Evolutionary conservation across 23 red algal species (phyloP).

Genomic region (Chondrus crispus): DNA sequence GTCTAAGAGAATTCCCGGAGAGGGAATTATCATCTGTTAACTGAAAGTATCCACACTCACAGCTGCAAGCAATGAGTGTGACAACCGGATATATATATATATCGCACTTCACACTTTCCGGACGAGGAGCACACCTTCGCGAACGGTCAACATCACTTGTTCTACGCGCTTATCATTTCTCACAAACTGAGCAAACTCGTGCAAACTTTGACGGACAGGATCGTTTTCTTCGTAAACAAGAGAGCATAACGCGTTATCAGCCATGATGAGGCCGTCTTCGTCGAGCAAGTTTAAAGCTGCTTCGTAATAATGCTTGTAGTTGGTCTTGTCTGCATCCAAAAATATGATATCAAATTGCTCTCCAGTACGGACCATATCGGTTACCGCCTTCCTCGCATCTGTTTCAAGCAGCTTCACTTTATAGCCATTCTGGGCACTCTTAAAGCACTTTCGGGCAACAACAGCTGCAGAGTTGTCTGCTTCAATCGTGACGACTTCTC

Average conservation of each 20-base stretch:
- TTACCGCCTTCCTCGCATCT: slow-evolving; percentile 44
- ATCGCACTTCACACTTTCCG: too few relatives aligned
- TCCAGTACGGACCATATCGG: not conserved
- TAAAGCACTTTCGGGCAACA: slow-evolving; percentile 60
- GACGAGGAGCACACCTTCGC: slow-evolving; percentile 70
- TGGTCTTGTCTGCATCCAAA: slow-evolving; percentile 88
- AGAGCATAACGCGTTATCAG: slow-evolving; percentile 82
- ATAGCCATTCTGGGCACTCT: not conserved
- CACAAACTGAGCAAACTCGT: slow-evolving; percentile 74
- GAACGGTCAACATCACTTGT: slow-evolving; percentile 81
- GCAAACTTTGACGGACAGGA: slow-evolving; percentile 54
- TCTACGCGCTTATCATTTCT: slow-evolving; percentile 59
- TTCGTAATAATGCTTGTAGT: slow-evolving; percentile 86
- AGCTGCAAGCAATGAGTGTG: too few relatives aligned
- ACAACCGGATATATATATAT: too few relatives aligned
- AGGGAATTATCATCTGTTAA: too few relatives aligned
- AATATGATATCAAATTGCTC: slow-evolving; percentile 89
- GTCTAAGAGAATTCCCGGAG: too few relatives aligned
- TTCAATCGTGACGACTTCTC: slow-evolving; percentile 67
- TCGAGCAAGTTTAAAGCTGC: slow-evolving; percentile 55
- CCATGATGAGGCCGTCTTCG: slow-evolving; percentile 60
- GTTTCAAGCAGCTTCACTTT: slow-evolving; percentile 53
- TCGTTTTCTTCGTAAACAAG: slow-evolving; percentile 68
- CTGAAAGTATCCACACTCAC: too few relatives aligned
- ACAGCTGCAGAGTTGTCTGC: slow-evolving; percentile 53